phyloP scores from a whole-genome alignment of 371 early-diverging fungal genomes.

The Mucor irregularis region DNA sequence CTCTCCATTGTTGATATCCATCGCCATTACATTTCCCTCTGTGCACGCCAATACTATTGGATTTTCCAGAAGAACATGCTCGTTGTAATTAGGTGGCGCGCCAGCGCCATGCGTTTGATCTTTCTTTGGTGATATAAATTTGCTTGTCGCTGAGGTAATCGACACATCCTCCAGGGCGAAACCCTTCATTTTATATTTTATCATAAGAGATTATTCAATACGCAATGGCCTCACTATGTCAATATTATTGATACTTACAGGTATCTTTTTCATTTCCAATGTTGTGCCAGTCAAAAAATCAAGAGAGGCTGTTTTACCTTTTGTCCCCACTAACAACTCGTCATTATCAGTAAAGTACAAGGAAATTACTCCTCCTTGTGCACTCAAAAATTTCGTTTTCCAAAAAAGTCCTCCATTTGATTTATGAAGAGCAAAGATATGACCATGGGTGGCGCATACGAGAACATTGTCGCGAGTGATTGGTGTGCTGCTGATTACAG shows the following conservation, averaged over 20 bases:
- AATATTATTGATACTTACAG: no score
- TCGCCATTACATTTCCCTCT: slow-evolving; percentile 31
- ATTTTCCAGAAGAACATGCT: no score
- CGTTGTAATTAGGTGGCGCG: background rate
- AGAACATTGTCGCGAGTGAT: slow-evolving; percentile 35
- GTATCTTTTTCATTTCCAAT: slow-evolving; percentile 19
- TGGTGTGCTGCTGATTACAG: no score
- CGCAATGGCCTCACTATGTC: no score
- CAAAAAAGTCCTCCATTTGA: slow-evolving; percentile 30
- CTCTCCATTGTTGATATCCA: slow-evolving; percentile 25
- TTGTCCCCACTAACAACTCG: slow-evolving; percentile 3
- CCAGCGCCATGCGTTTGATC: no score
- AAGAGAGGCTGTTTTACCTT: slow-evolving; percentile 11
- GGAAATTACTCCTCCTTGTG: slow-evolving; percentile 2
- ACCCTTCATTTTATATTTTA: slow-evolving; percentile 11
- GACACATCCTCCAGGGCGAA: slow-evolving; percentile 16
- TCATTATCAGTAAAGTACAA: slow-evolving; percentile 11
- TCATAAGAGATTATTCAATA: background rate
- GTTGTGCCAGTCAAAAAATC: slow-evolving; percentile 9
- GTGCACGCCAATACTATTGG: slow-evolving; percentile 28
- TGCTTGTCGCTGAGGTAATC: slow-evolving; percentile 13
- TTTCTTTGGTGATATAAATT: background rate
- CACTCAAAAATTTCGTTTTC: slow-evolving; percentile 16
- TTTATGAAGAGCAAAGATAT: slow-evolving; percentile 40
- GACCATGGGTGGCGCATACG: slow-evolving; percentile 35